Conservation (phyloP, 169 alveolate species). For the Plasmodium vinckei region DNA sequence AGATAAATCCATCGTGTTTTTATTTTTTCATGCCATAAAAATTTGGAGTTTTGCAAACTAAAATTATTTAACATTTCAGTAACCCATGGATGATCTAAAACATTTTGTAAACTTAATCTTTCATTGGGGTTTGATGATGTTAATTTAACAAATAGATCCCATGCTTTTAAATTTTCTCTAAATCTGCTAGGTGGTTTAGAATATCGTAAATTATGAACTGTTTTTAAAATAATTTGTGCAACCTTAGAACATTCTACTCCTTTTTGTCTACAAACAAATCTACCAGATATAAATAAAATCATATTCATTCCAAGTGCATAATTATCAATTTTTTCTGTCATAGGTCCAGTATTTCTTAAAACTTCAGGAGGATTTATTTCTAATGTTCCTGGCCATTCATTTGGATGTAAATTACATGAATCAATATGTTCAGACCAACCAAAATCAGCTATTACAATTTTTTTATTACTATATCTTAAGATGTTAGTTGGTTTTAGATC, state of each 20-base stretch:
- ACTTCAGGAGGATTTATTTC: slow-evolving; percentile 91
- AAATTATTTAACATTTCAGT: slow-evolving; percentile 73
- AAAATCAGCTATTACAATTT: slow-evolving; percentile 86
- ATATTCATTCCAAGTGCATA: slow-evolving; percentile 88
- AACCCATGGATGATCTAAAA: slow-evolving; percentile 85
- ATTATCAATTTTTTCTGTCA: slow-evolving; percentile 87
- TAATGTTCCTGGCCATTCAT: slow-evolving; percentile 90
- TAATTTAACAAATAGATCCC: slow-evolving; percentile 88
- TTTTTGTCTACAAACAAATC: slow-evolving; percentile 87
- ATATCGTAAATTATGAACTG: slow-evolving; percentile 82
- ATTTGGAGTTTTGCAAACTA: slow-evolving; percentile 53
- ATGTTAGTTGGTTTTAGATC: slow-evolving; percentile 88
- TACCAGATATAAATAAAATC: slow-evolving; percentile 85
- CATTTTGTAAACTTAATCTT: slow-evolving; percentile 83
- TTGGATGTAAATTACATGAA: slow-evolving; percentile 78
- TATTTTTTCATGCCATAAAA: slow-evolving; percentile 67
- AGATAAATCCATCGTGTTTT: slow-evolving; percentile 70
- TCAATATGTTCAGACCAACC: slow-evolving; percentile 88
- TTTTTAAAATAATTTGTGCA: slow-evolving; percentile 84
- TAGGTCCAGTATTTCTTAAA: slow-evolving; percentile 85
- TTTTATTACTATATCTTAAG: slow-evolving; percentile 78
- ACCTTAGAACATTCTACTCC: slow-evolving; percentile 86
- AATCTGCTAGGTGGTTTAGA: slow-evolving; percentile 82
- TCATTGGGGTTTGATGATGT: slow-evolving; percentile 85
- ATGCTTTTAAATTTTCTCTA: slow-evolving; percentile 79